Conservation (phyloP, 139 green algal species). For the Yamagishiella unicocca region DNA sequence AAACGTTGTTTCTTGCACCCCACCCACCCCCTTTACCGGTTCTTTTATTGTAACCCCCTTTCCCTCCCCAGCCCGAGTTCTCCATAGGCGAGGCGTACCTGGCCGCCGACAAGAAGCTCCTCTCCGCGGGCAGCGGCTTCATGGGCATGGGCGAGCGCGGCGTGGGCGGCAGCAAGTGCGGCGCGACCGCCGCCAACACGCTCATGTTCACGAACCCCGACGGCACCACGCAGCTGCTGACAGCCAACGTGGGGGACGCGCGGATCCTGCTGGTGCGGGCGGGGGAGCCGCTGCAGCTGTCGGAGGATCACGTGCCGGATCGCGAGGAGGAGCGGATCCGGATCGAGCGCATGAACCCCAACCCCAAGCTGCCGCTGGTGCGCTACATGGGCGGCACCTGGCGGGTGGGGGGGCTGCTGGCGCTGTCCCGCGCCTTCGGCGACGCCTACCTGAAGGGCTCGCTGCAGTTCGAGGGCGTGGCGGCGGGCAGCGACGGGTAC, state of each 20-base stretch:
- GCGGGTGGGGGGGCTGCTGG: slow-evolving; percentile 95
- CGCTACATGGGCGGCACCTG: slow-evolving; percentile 89
- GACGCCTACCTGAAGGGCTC: slow-evolving; percentile 95
- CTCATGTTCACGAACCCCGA: slow-evolving; percentile 56
- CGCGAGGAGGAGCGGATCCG: slow-evolving; percentile 83
- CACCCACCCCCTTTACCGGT: no score
- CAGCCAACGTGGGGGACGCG: slow-evolving; percentile 93
- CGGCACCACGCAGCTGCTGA: slow-evolving; percentile 68
- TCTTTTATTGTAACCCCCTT: no score
- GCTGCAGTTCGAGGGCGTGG: slow-evolving; percentile 92
- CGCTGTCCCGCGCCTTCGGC: slow-evolving; percentile 95
- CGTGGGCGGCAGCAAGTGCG: slow-evolving; percentile 92
- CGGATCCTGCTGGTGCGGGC: slow-evolving; percentile 80
- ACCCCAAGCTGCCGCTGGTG: slow-evolving; percentile 90
- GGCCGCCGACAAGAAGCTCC: slow-evolving; percentile 73
- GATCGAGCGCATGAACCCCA: slow-evolving; percentile 96
- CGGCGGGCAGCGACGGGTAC: slow-evolving; percentile 80
- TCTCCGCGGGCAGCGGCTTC: slow-evolving; percentile 68
- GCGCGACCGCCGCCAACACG: slow-evolving; percentile 79
- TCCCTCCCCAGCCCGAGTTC: slow-evolving; percentile 54
- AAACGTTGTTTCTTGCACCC: no score
- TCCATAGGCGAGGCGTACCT: slow-evolving; percentile 65
- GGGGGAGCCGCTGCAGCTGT: slow-evolving; percentile 80
- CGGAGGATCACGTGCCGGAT: slow-evolving; percentile 45
- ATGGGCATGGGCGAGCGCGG: slow-evolving; percentile 89